Base-by-base conservation (phyloP, 2,329 filamentous ascomycete species). In the Aspergillus proliferans region DNA sequence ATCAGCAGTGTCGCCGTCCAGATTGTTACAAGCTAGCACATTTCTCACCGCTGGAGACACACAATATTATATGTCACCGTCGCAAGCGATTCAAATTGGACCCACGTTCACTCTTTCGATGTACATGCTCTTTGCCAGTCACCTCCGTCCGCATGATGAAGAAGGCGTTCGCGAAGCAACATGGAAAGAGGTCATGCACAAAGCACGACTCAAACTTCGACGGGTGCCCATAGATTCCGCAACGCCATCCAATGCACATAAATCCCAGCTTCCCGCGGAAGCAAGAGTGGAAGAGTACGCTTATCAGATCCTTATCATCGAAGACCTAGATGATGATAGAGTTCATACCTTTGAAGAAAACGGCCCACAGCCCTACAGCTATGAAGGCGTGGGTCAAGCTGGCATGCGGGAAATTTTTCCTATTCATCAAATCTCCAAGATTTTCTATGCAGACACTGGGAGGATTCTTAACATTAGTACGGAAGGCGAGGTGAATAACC, bases 121-220 rank as follows among this genome's bases (percentile, higher is more conserved):
- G 57, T 98, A 97, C 68, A 96, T 97, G 90, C 79, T 97, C 0
- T 98, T 97, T 61, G 78, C 85, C 2, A 87, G 89, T 1, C 90
- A 97, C 67, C 75, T 84, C 40, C 71, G 80, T 36, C 72, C 76
- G 2, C 75, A 79, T 15, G 74, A 79, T 58, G 70, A 82, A 69
- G 69, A 82, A 65, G 70, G 80, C 59, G 58, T 84, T 56, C 64
- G 86, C 71, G 69, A 84, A 71, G 75, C 89, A 0, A 86, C 91
- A 0, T 97, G 93, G 93, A 93, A 97, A 65, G 92, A 98, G 66
- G 90, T 95, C 38, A 85, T 96, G 52, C 91, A 97, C 72, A 98
- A 97, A 67, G 88, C 90, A 15, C 82, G 84, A 36, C 83, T 96
- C 10, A 88, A 90, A 50, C 75, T 98, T 9, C 79, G 86, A 58